A percentile compares a stretch with the other conserved stretches of the same genome.
Conservation (phyloP, 331 rosid genomes). For the Acacia pycnantha region DNA sequence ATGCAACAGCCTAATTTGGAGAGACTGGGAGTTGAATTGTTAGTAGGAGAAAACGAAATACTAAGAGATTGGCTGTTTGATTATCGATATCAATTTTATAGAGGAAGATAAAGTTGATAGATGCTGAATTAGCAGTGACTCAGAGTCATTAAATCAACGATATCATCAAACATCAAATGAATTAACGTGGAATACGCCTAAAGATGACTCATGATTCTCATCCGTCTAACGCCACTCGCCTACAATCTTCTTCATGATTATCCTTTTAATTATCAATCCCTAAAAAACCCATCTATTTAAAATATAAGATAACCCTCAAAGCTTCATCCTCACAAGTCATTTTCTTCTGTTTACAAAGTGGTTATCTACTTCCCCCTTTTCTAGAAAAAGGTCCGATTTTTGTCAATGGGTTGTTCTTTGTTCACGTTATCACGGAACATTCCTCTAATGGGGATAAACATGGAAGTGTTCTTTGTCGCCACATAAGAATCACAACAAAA, state of each 20-base stretch:
- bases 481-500: background rate
- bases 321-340: background rate
- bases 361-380: background rate
- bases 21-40: background rate
- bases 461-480: background rate
- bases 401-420: background rate
- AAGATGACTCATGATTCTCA: slow-evolving; percentile 1
- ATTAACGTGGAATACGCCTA: background rate
- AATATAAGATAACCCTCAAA: background rate
- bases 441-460: background rate
- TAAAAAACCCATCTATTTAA: background rate
- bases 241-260: background rate
- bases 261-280: background rate
- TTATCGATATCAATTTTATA: background rate
- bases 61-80: background rate
- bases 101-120: background rate
- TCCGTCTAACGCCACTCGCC: background rate
- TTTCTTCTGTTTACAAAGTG: background rate
- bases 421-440: background rate
- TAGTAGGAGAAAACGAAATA: no score
- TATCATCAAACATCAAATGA: background rate
- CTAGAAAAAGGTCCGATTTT: background rate
- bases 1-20: background rate
- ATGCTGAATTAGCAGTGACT: no score
- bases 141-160: background rate